Evolutionary conservation across 805 yeast species (phyloP), one percentile per base, ranked within the genome.

Genomic region (Wickerhamiella galacta): DNA sequence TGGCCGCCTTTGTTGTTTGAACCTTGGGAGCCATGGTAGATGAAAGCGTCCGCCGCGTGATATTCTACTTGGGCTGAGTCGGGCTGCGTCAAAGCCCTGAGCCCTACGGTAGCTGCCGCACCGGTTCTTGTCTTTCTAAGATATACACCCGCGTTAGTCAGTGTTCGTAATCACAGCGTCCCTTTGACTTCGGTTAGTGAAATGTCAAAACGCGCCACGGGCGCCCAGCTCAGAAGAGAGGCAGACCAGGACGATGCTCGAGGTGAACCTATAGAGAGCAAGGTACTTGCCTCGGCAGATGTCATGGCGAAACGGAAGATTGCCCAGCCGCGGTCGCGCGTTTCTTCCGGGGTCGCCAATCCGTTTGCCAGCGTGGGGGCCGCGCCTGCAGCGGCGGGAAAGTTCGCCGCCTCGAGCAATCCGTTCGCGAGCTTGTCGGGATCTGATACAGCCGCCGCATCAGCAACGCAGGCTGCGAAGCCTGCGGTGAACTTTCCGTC

Each of bases 1-100:
- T 87, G 62, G 95, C 95, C 68, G 95, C 95, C 74, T 87, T 87
- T 61, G 95, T 78, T 68, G 82, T 85, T 76, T 87, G 95, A 71
- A 81, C 72, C 72, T 87, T 87, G 74, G 95, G 95, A 68, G 95
- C 94, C 95, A 87, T 82, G 66, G 75, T 69, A 53, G 28, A 28
- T 23, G 28, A 21, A 16, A 20, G 15, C 9, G 20, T 21, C 27
- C 16, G 23, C 23, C 24, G 27, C 25, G n/a, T n/a, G n/a, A 28
- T 19, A 28, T 11, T 17, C n/a, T 15, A 6, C 12, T 16, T 19
- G 31, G 15, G 31, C 10, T 20, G 22, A 20, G 22, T 7, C 8
- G 16, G 20, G 23, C 8, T 10, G 6, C 4, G 15, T 2, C 12
- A 4, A 20, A 18, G 34, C 34, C 34, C 34, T 31, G 18, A 31